These are phyloP conservation scores for Gracilaria domingensis DNA, from an alignment of 23 red algal genomes.

Conservation along the genomic window DNA sequence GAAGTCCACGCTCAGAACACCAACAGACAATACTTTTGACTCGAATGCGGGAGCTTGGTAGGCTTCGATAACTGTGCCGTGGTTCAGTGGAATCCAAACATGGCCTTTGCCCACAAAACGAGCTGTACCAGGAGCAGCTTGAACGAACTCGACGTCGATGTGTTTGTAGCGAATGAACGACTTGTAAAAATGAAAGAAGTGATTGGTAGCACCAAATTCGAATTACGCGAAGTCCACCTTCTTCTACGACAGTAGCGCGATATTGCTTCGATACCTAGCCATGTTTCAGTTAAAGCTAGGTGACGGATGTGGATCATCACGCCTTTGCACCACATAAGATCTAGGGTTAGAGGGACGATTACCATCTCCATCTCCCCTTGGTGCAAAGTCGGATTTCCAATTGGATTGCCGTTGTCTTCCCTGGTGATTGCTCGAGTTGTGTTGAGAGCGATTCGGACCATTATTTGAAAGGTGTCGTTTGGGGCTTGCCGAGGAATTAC, in stretches of 20 bases:
- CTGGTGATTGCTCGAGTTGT: too few species aligned
- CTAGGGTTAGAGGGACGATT: too few species aligned
- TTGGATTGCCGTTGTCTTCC: too few species aligned
- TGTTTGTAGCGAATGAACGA: constrained; percentile 19
- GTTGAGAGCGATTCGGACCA: too few species aligned
- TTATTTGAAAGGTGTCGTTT: too few species aligned
- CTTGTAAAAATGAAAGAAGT: constrained; percentile 24
- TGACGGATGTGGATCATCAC: too few species aligned
- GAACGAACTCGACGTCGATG: neutral
- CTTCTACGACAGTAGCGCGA: neutral
- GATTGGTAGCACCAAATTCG: neutral
- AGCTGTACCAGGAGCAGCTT: too few species aligned
- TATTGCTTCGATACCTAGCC: neutral
- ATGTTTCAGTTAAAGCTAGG: too few species aligned
- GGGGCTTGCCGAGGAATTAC: neutral
- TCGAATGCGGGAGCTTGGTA: constrained; percentile 1
- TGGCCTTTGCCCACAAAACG: neutral
- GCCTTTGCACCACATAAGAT: too few species aligned
- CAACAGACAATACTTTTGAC: constrained; percentile 24
- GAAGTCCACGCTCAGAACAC: too few species aligned
- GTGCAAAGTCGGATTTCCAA: too few species aligned
- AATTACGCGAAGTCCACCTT: neutral
- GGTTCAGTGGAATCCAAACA: neutral
- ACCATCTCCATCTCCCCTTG: too few species aligned
- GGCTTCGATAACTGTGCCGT: neutral